These are phyloP conservation scores for Zygosaccharomyces siamensis DNA, from an alignment of 805 yeast genomes.

Conservation along the genomic window DNA sequence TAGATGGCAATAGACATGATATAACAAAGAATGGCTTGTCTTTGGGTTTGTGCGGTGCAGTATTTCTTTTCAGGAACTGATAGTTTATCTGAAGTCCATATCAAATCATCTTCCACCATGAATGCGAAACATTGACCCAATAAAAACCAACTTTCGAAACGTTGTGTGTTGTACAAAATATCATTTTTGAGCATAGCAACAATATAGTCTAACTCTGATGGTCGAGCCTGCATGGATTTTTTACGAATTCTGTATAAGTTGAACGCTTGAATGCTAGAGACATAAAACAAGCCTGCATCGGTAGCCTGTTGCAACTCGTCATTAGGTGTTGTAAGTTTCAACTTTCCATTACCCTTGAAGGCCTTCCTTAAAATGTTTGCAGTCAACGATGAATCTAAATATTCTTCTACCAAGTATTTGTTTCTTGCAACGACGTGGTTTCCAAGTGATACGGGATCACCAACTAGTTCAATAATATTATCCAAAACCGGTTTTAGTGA, in stretches of 20 bases:
- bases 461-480: slow-evolving; percentile 61
- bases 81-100: slow-evolving; percentile 87
- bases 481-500: slow-evolving; percentile 75
- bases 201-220: slow-evolving; percentile 75
- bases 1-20: slow-evolving; percentile 49
- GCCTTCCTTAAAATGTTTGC: slow-evolving; percentile 44
- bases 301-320: slow-evolving; percentile 48
- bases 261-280: slow-evolving; percentile 31
- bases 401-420: slow-evolving; percentile 41
- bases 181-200: slow-evolving; percentile 63
- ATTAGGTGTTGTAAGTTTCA: slow-evolving; percentile 31
- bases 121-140: slow-evolving; percentile 75
- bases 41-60: slow-evolving; percentile 58
- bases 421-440: slow-evolving; percentile 45
- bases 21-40: slow-evolving; percentile 67
- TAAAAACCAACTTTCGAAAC: slow-evolving; percentile 83
- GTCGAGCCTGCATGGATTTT: slow-evolving; percentile 72
- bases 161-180: slow-evolving; percentile 54
- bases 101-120: slow-evolving; percentile 80
- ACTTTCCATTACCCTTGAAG: slow-evolving; percentile 45
- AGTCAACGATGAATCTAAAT: slow-evolving; percentile 44
- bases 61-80: slow-evolving; percentile 56
- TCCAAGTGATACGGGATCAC: slow-evolving; percentile 50
- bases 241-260: slow-evolving; percentile 51
- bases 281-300: slow-evolving; percentile 55